Base-by-base conservation (phyloP, 177 flowering plant genomes). In the Vitis hybrid region DNA sequence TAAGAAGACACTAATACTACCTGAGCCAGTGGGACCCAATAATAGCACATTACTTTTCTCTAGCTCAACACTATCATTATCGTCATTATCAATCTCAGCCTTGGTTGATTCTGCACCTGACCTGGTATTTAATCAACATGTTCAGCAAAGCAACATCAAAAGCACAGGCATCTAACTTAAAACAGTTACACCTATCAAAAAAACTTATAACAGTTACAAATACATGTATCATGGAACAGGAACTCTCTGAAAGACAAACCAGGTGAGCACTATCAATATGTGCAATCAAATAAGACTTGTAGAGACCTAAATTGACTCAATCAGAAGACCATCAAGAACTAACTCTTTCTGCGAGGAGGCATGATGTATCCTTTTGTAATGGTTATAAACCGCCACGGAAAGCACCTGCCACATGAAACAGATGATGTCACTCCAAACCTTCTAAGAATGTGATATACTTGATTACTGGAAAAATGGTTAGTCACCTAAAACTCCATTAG, bases 11-110 rank as follows among this genome's bases (percentile, higher is more conserved):
- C 1, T 40, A 46, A 32, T n/a, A 70, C 74, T 76, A 87, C 94
- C 94, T 46, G 94, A 90, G 56, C 94, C 92, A 72, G 94, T 90
- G 27, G 92, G 94, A 66, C 94, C 94, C 87, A 90, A 86, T 74
- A 90, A 79, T 12, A 90, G 83, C 35, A 90, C 90, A 87, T 90
- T 90, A 84, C 94, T 90, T 77, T 90, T 90, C 72, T 90, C 94
- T 62, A 90, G 75, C 75, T 90, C 92, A 32, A 88, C 88, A 10
- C 62, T 74, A 68, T 83, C 88, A 51, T 74, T 82, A 30, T 81
- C 87, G 67, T 83, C 84, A 75, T 78, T 78, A 68, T 76, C 78
- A 52, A 62, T 69, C 61, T 65, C 81, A 49, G 52, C n/a, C 54
- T 60, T 74, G 51, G 68, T 74, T 11, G 82, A 62, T 64, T 85